These are phyloP conservation scores for Neofusicoccum sp. DNA, from an alignment of 2,329 filamentous ascomycete genomes.

Conservation along the genomic window DNA sequence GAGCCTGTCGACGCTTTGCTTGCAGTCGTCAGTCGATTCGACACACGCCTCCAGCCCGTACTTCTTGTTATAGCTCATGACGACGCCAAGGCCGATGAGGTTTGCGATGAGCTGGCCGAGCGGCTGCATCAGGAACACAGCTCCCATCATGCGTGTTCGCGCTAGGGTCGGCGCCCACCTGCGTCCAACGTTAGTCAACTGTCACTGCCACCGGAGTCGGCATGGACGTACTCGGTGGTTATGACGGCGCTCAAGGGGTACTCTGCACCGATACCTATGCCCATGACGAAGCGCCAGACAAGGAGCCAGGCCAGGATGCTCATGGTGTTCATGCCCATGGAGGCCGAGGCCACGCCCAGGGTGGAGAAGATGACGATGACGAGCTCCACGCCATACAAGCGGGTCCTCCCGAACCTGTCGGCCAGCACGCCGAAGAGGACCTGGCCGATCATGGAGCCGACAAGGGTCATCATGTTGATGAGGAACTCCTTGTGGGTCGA, in stretches of 20 bases:
- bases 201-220: no score
- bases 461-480: conserved; percentile 40
- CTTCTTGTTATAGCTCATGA: conserved; percentile 14
- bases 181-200: neutral
- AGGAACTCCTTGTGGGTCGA: conserved; percentile 28
- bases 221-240: conserved; percentile 29
- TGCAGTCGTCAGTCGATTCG: conserved; percentile 26
- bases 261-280: conserved; percentile 39
- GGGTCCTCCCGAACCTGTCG: conserved; percentile 37
- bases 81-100: conserved; percentile 17
- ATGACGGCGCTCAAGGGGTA: conserved; percentile 41
- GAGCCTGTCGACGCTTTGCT: conserved; percentile 30
- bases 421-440: conserved; percentile 40
- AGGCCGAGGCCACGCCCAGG: conserved; percentile 39
- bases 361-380: conserved; percentile 42
- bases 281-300: conserved; percentile 41
- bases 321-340: conserved; percentile 37
- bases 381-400: conserved; percentile 42
- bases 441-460: conserved; percentile 40
- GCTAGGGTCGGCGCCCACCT: neutral
- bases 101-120: conserved; percentile 34
- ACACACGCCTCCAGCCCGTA: neutral
- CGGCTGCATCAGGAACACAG: conserved; percentile 44
- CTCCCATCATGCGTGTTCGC: conserved; percentile 41
- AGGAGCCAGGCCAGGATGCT: conserved; percentile 40